Conservation (phyloP, 192 early-diverging fungal species). For the Linnemannia exigua region DNA sequence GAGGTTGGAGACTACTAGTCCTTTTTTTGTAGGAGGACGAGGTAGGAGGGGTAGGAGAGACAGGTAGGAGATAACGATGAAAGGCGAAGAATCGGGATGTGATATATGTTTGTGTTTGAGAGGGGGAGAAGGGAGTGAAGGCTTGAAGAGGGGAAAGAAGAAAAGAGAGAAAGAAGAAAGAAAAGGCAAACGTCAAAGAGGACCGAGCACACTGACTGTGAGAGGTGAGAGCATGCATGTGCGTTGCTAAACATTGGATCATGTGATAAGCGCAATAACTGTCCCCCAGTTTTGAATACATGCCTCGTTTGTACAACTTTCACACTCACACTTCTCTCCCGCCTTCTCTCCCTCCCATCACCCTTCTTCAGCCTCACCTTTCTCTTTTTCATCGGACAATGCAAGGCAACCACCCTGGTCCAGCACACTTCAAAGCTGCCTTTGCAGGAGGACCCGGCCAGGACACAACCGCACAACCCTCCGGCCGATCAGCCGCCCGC, state of each 20-base stretch:
- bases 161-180: background rate
- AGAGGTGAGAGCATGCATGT: background rate
- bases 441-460: background rate
- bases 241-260: background rate
- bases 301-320: background rate
- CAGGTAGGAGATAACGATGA: background rate
- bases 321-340: background rate
- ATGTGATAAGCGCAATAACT: background rate
- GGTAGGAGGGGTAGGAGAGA: background rate
- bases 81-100: no score
- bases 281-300: background rate
- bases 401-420: background rate
- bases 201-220: background rate
- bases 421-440: background rate
- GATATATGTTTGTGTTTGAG: no score
- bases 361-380: background rate
- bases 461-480: constrained; percentile 6
- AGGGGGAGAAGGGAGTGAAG: background rate
- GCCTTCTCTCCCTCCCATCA: background rate
- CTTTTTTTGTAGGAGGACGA: background rate
- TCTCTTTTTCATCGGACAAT: background rate
- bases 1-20: background rate
- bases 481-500: constrained; percentile 24
- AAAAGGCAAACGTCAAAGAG: background rate
- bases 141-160: background rate